These are phyloP conservation scores for Euclidium syriacum DNA, from an alignment of 345 rosid genomes.

Conservation along the genomic window DNA sequence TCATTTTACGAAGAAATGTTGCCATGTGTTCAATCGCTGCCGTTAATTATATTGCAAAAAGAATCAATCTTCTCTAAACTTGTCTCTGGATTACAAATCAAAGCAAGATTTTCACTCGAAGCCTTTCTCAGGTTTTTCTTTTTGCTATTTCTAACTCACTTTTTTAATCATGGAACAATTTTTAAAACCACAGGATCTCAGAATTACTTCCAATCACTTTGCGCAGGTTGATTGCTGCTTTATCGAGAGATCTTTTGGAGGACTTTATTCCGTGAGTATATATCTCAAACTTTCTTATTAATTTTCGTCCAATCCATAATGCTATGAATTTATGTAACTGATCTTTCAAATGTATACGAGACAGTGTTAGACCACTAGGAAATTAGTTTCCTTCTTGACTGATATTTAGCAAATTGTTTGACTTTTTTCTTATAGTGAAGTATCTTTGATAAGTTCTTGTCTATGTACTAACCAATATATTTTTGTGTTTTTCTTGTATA, in stretches of 20 bases:
- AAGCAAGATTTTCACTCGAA: conserved; percentile 85
- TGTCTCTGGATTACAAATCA: conserved; percentile 61
- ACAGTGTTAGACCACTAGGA: background rate
- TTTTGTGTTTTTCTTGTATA: conserved; percentile 30
- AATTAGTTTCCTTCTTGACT: background rate
- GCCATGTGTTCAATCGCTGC: conserved; percentile 66
- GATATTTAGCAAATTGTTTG: background rate
- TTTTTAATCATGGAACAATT: conserved; percentile 3
- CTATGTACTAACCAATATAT: background rate
- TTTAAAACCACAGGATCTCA: background rate
- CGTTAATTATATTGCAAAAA: conserved; percentile 57
- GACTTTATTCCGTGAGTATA: conserved; percentile 73
- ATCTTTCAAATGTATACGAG: background rate
- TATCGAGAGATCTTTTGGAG: conserved; percentile 77
- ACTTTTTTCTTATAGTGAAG: background rate
- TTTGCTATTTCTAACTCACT: conserved; percentile 6
- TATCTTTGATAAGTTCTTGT: background rate
- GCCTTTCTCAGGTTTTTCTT: conserved; percentile 67
- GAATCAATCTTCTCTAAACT: conserved; percentile 64
- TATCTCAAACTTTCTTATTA: conserved; percentile 18
- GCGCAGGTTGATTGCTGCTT: conserved; percentile 76
- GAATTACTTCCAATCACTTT: background rate
- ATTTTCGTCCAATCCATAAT: background rate
- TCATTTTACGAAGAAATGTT: conserved; percentile 65
- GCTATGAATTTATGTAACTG: conserved; percentile 3